phyloP scores from a whole-genome alignment of 2,329 filamentous ascomycete species.

The Phialemonium atrogriseum region DNA sequence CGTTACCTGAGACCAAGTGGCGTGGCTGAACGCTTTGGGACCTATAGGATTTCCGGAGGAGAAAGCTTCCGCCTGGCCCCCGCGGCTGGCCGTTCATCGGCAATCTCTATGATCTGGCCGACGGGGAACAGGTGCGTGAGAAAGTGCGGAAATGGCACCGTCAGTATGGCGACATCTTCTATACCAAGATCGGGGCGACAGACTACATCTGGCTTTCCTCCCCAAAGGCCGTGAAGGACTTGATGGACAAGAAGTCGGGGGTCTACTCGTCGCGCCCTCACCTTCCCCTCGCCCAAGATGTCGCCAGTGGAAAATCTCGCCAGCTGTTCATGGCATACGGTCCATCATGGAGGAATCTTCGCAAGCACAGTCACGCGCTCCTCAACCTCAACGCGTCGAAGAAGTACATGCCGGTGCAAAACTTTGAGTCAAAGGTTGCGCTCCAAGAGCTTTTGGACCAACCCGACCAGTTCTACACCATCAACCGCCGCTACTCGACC shows the following conservation, averaged over 20 bases:
- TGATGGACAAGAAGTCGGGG: conserved; percentile 11
- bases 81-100: background rate
- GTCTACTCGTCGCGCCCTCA: conserved; percentile 8
- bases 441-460: conserved; percentile 22
- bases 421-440: conserved; percentile 23
- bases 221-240: conserved; percentile 13
- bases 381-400: conserved; percentile 16
- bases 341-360: conserved; percentile 16
- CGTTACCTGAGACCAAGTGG: background rate
- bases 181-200: conserved; percentile 28
- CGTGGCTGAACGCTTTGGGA: background rate
- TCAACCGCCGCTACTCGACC: conserved; percentile 30
- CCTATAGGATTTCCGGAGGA: background rate
- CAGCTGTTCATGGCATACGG: conserved; percentile 19
- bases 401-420: conserved; percentile 18
- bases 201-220: conserved; percentile 29
- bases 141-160: conserved; percentile 1
- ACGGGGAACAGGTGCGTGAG: background rate
- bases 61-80: background rate
- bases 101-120: background rate
- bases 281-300: conserved; percentile 15
- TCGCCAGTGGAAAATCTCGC: conserved; percentile 14
- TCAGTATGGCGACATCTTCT: conserved; percentile 27
- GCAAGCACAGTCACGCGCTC: conserved; percentile 17
- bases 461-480: conserved; percentile 26